phyloP scores from a whole-genome alignment of 768 basidiomycete species.

The Boletus bicolor region DNA sequence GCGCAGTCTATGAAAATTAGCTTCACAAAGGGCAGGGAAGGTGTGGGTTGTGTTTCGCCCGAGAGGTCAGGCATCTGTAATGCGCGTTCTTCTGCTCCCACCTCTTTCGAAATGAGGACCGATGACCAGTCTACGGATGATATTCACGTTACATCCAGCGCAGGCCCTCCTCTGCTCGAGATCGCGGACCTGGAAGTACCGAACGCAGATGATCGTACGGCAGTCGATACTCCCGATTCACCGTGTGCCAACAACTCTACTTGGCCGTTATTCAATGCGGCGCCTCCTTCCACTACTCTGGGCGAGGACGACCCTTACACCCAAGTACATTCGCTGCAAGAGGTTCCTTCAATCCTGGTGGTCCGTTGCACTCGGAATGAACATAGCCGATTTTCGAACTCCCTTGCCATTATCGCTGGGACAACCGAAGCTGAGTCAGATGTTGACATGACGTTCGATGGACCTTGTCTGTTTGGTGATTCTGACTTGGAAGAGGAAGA shows the following conservation, averaged over 20 bases:
- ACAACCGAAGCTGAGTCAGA: background rate
- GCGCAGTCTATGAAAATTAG: background rate
- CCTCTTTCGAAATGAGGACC: background rate
- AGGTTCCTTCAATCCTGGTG: background rate
- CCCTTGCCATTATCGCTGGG: background rate
- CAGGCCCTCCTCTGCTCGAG: background rate
- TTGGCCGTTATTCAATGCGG: background rate
- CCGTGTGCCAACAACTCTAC: background rate
- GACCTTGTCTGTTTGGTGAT: constrained; percentile 30
- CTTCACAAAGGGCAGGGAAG: constrained; percentile 26
- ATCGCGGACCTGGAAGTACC: background rate
- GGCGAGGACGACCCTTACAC: background rate
- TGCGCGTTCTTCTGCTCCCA: background rate
- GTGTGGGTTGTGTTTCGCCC: constrained; percentile 23
- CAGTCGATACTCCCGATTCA: background rate
- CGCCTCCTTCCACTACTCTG: background rate
- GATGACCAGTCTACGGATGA: background rate
- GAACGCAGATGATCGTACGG: background rate
- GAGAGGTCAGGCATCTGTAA: background rate
- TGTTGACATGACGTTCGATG: constrained; percentile 13
- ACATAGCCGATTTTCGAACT: background rate
- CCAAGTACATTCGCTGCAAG: background rate
- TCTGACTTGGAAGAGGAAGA: constrained; percentile 31
- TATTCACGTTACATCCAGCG: background rate
- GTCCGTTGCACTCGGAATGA: background rate